phyloP scores from a whole-genome alignment of 2,329 filamentous ascomycete species.

The Venturia carpophila region DNA sequence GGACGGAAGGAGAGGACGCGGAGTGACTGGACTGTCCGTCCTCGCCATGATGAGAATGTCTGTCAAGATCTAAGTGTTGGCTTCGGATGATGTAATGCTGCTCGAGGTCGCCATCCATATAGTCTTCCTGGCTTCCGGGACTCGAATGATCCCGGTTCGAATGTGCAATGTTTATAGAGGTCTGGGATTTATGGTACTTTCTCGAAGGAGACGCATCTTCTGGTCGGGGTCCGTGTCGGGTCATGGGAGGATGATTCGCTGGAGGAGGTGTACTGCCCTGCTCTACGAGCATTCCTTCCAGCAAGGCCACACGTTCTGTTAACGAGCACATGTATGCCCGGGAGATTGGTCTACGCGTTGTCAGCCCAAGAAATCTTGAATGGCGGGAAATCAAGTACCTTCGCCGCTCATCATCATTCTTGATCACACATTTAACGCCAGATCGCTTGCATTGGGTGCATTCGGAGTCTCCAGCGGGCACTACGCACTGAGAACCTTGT shows the following conservation, averaged over 20 bases:
- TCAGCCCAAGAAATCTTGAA: constrained; percentile 8
- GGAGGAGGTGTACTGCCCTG: constrained; percentile 44
- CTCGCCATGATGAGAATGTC: constrained; percentile 24
- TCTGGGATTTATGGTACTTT: constrained; percentile 19
- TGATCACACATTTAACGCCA: constrained; percentile 47
- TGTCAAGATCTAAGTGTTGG: constrained; percentile 22
- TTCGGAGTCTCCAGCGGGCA: constrained; percentile 43
- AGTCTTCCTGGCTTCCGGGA: constrained; percentile 29
- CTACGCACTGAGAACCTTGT: constrained; percentile 41
- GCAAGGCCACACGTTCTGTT: constrained; percentile 45
- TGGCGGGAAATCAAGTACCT: constrained; percentile 33
- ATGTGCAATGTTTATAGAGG: constrained; percentile 21
- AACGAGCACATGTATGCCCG: constrained; percentile 52
- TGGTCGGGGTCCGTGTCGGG: constrained; percentile 31
- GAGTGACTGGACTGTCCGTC: constrained; percentile 22
- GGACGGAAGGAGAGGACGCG: constrained; percentile 28
- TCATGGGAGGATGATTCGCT: constrained; percentile 47
- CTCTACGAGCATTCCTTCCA: constrained; percentile 46
- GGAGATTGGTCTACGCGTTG: constrained; percentile 43
- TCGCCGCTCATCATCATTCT: constrained; percentile 50
- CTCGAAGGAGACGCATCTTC: constrained; percentile 24
- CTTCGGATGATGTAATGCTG: constrained; percentile 18
- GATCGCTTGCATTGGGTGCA: constrained; percentile 48
- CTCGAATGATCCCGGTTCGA: constrained; percentile 26
- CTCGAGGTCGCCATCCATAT: constrained; percentile 22